Conservation (phyloP, 768 basidiomycete species). For the Lactarius hengduanensis region DNA sequence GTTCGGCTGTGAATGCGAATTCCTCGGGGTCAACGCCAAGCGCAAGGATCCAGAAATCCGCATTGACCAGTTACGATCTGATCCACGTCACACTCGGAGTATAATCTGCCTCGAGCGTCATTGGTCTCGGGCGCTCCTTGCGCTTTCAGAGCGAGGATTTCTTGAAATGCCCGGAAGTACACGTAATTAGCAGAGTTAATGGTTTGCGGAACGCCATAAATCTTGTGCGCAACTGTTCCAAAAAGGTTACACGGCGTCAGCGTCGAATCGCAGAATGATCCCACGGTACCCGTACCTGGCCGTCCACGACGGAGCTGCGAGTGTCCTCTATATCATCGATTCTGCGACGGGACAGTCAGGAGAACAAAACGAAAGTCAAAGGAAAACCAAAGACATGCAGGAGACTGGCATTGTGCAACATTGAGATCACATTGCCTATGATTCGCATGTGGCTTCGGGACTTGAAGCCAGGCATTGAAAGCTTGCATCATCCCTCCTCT, state of each 20-base stretch:
- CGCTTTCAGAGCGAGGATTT: conserved; percentile 58
- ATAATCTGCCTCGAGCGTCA: conserved; percentile 25
- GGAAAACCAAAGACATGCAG: conserved; percentile 52
- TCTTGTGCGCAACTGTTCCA: conserved; percentile 82
- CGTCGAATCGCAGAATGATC: background rate
- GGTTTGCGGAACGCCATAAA: conserved; percentile 94
- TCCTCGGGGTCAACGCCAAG: background rate
- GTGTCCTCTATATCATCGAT: conserved; percentile 93
- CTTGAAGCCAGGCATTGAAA: conserved; percentile 90
- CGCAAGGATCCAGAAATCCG: background rate
- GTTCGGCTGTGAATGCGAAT: conserved; percentile 29
- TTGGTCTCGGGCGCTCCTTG: conserved; percentile 31
- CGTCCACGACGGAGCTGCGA: conserved; percentile 82
- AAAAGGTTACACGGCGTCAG: background rate
- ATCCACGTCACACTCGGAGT: conserved; percentile 51
- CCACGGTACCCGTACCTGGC: conserved; percentile 50
- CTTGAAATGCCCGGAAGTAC: conserved; percentile 90
- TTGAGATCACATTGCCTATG: conserved; percentile 82
- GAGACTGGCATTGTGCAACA: conserved; percentile 93
- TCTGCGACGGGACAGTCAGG: conserved; percentile 41
- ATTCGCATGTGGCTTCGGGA: conserved; percentile 69
- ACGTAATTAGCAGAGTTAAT: conserved; percentile 98
- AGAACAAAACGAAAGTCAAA: background rate
- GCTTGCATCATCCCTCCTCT: conserved; percentile 84
- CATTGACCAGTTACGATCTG: conserved; percentile 71